Evolutionary conservation across 768 basidiomycete species (phyloP), one percentile per base, ranked within the genome.

Genomic region (Phylloporus sp.): DNA sequence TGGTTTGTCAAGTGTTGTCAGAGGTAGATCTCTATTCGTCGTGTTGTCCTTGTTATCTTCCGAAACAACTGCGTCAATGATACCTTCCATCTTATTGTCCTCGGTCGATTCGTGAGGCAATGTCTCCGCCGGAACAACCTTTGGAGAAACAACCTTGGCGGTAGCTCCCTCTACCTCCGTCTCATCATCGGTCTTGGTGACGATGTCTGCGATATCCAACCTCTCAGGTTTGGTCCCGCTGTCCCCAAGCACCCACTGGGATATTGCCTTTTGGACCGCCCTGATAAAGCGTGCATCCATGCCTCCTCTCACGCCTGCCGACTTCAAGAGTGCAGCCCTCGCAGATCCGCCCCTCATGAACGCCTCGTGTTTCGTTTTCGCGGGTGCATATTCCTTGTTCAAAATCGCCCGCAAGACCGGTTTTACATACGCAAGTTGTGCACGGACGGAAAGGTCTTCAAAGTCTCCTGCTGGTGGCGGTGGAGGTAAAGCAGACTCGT

Each of bases 371-470:
- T 71, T 71, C 22, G 55, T 54, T 45, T 51, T 57, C 3, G 78
- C 77, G 2, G 88, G 87, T 1, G 45, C 50, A 58, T 84, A 89
- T 26, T 59, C 54, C 26, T 76, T 76, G 27, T 72, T 74, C 27
- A 90, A 61, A 26, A 88, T 75, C 2, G 80, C 81, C 21, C 57
- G 64, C 34, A 90, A 65, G 13, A 88, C 70, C 2, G 79, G 79
- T 50, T 82, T 86, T 22, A 77, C 71, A 55, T 86, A 86, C 10
- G 68, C 73, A 45, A 90, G 78, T 53, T 90, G 85, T 31, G 76
- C 65, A 17, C 69, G 69, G 7, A 86, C 71, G 6, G 71, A 44
- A 24, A 86, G 71, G 18, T 70, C 62, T 32, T 53, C 59, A 52
- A 86, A 86, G n/a, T 65, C 63, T 0, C 59, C 56, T 2, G 81